phyloP scores from a whole-genome alignment of 2,329 filamentous ascomycete genomes.

The Penicillium digitatum region DNA sequence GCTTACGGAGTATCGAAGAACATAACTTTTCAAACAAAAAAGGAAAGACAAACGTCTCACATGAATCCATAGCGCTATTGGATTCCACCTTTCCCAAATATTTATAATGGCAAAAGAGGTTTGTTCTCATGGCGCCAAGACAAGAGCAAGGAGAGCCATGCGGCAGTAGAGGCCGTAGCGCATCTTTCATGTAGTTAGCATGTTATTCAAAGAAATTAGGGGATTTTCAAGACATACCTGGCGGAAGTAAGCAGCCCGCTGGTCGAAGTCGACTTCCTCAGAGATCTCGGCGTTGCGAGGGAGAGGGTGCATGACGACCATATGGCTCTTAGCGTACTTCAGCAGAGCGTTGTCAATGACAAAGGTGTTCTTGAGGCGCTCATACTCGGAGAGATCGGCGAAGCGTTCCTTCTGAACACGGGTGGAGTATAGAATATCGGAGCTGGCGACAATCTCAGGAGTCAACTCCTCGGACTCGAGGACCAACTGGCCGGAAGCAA shows the following conservation, averaged over 20 bases:
- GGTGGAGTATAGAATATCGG: conserved; percentile 94
- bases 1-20: conserved; percentile 33
- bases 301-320: conserved; percentile 93
- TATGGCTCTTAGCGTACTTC: conserved; percentile 84
- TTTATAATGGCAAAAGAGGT: conserved; percentile 17
- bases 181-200: conserved; percentile 65
- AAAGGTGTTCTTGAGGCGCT: conserved; percentile 82
- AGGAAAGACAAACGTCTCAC: conserved; percentile 21
- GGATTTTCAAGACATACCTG: conserved; percentile 65
- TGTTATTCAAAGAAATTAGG: not conserved
- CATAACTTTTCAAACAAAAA: conserved; percentile 32
- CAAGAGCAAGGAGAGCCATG: conserved; percentile 92
- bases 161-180: conserved; percentile 94
- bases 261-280: conserved; percentile 96
- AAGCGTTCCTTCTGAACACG: conserved; percentile 96
- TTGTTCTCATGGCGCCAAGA: conserved; percentile 61
- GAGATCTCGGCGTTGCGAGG: conserved; percentile 90
- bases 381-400: conserved; percentile 72
- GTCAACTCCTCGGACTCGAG: conserved; percentile 74
- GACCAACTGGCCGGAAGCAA: conserved; percentile 70
- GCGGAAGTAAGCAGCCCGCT: conserved; percentile 95
- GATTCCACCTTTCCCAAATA: conserved; percentile 13
- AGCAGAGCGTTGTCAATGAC: conserved; percentile 86
- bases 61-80: conserved; percentile 22
- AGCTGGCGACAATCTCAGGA: conserved; percentile 76